These are phyloP conservation scores for Adansonia grandidieri DNA, from an alignment of 441 rosid genomes.

Conservation along the genomic window DNA sequence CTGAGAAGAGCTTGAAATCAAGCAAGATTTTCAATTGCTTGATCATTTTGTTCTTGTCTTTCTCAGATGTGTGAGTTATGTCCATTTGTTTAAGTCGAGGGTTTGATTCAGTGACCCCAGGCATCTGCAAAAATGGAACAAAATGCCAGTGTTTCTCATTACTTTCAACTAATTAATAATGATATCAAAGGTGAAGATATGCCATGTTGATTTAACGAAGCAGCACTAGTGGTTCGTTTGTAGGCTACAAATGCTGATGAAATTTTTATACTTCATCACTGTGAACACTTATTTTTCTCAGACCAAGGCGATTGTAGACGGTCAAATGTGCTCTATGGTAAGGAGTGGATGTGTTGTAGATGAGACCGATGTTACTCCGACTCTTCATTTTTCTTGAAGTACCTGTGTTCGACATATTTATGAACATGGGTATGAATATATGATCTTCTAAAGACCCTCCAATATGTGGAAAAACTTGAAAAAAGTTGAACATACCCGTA, in stretches of 20 bases:
- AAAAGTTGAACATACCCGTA: no score
- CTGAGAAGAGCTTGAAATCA: constrained; percentile 17
- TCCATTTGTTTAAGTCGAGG: background rate
- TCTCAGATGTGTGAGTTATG: background rate
- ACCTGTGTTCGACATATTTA: no score
- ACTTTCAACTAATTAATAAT: constrained; percentile 6
- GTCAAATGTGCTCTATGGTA: background rate
- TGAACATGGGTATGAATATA: no score
- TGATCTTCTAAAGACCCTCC: no score
- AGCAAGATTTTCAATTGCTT: background rate
- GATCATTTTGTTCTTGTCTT: constrained; percentile 4
- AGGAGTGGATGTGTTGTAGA: constrained; percentile 1
- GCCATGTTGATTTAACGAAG: background rate
- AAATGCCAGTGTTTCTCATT: background rate
- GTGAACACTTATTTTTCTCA: background rate
- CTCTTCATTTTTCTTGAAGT: no score
- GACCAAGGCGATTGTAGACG: background rate
- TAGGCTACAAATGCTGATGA: background rate
- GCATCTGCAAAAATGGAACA: background rate
- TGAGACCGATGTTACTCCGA: no score
- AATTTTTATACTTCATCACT: background rate
- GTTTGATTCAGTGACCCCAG: background rate
- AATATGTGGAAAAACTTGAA: no score
- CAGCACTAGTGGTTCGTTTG: background rate
- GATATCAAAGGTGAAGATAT: background rate